phyloP scores from a whole-genome alignment of 306 rosid genomes.

The Neltuma alba region DNA sequence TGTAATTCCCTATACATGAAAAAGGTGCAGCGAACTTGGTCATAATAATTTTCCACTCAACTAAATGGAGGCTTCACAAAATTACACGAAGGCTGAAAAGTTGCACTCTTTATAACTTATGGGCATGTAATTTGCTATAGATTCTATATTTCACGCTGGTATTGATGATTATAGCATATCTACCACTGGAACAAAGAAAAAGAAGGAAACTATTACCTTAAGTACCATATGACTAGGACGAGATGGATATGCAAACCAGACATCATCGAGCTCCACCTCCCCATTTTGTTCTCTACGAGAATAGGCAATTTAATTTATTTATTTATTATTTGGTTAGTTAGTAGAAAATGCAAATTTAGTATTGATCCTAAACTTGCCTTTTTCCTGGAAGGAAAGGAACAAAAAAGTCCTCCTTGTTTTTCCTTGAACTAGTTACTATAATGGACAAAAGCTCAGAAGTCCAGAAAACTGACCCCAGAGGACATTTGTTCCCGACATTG shows the following conservation, averaged over 20 bases:
- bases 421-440: background rate
- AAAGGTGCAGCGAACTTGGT: background rate
- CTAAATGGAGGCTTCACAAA: no score
- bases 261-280: slow-evolving; percentile 76
- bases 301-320: no score
- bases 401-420: background rate
- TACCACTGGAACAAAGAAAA: slow-evolving; percentile 14
- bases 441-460: slow-evolving; percentile 14
- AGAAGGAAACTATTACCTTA: slow-evolving; percentile 55
- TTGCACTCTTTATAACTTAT: background rate
- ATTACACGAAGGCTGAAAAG: background rate
- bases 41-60: slow-evolving; percentile 8
- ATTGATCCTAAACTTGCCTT: slow-evolving; percentile 14
- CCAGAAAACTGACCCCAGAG: slow-evolving; percentile 58
- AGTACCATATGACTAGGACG: slow-evolving; percentile 75
- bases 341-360: background rate
- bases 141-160: background rate
- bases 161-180: background rate
- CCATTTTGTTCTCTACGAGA: slow-evolving; percentile 69
- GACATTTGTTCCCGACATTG: slow-evolving; percentile 66
- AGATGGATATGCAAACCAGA: slow-evolving; percentile 89
- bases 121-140: background rate
- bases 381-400: background rate
- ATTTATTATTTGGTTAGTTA: no score
- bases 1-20: slow-evolving; percentile 66